phyloP scores from a whole-genome alignment of 2,329 filamentous ascomycete genomes.

The Cytospora piceae region DNA sequence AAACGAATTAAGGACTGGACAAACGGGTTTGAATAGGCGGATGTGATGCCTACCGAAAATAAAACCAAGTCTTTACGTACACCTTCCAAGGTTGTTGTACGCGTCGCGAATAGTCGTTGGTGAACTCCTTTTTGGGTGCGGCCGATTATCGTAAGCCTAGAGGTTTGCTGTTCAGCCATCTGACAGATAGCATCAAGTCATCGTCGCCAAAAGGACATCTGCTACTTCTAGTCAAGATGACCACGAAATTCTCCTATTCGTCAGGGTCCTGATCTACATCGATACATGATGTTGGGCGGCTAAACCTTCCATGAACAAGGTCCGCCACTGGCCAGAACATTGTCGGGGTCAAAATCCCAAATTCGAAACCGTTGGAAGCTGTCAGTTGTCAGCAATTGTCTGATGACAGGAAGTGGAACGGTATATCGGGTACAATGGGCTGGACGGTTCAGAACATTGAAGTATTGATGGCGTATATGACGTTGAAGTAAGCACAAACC shows the following conservation, averaged over 20 bases:
- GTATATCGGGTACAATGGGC: neutral
- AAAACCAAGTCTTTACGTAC: neutral
- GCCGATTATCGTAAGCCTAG: neutral
- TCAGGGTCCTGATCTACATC: slow-evolving; percentile 9
- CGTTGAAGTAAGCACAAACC: neutral
- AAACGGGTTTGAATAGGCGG: neutral
- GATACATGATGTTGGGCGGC: slow-evolving; percentile 20
- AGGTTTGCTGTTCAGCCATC: neutral
- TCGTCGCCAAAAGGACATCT: neutral
- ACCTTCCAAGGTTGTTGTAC: neutral
- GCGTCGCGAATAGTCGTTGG: neutral
- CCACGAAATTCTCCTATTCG: slow-evolving; percentile 19
- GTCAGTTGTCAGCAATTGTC: too few species aligned
- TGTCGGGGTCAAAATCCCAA: neutral
- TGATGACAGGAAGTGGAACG: too few species aligned
- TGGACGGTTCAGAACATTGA: neutral
- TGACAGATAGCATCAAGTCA: neutral
- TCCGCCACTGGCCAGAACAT: slow-evolving; percentile 13
- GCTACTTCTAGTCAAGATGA: neutral
- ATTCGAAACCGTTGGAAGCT: neutral
- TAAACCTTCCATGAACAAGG: slow-evolving; percentile 2
- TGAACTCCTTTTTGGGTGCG: neutral
- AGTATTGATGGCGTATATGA: neutral
- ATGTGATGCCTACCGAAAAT: neutral
- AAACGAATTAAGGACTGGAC: neutral